Percentiles rank a stretch among this genome's conserved stretches.
Conservation (phyloP, 208 protist genomes). For the Acanthamoeba quina region DNA sequence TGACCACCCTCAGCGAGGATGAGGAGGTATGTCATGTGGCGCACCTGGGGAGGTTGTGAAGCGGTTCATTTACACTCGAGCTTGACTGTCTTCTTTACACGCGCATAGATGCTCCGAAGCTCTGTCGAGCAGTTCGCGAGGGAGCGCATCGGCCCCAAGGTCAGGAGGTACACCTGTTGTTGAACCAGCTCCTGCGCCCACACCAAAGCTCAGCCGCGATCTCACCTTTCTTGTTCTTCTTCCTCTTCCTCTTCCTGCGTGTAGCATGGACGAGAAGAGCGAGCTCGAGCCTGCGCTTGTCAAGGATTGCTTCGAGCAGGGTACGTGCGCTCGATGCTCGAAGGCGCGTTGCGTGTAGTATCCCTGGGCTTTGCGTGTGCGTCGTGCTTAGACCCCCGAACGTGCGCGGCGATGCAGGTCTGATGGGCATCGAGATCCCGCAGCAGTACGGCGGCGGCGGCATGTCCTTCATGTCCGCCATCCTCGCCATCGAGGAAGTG, state of each 20-base stretch:
- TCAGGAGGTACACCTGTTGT: conserved; percentile 27
- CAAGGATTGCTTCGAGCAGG: conserved; percentile 81
- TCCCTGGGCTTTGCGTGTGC: neutral
- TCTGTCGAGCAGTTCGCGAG: conserved; percentile 65
- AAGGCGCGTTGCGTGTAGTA: neutral
- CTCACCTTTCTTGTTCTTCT: conserved; percentile 31
- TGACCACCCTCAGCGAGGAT: conserved; percentile 35
- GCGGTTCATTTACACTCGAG: too few relatives aligned
- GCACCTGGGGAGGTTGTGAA: too few relatives aligned
- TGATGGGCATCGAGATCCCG: conserved; percentile 86
- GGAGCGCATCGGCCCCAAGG: conserved; percentile 56
- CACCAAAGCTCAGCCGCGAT: neutral
- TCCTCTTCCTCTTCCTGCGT: neutral
- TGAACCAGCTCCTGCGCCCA: neutral
- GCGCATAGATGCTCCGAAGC: conserved; percentile 49
- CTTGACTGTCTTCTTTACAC: neutral
- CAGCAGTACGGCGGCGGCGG: conserved; percentile 79
- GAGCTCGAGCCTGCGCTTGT: conserved; percentile 78
- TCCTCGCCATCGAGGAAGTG: conserved; percentile 85
- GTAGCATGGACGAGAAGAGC: conserved; percentile 82
- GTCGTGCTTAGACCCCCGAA: neutral
- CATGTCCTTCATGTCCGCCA: conserved; percentile 82
- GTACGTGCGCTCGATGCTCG: neutral
- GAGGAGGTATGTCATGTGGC: conserved; percentile 1
- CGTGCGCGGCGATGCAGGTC: conserved; percentile 14